phyloP scores from a whole-genome alignment of 2,329 filamentous ascomycete species.

The Neocucurbitaria cava region DNA sequence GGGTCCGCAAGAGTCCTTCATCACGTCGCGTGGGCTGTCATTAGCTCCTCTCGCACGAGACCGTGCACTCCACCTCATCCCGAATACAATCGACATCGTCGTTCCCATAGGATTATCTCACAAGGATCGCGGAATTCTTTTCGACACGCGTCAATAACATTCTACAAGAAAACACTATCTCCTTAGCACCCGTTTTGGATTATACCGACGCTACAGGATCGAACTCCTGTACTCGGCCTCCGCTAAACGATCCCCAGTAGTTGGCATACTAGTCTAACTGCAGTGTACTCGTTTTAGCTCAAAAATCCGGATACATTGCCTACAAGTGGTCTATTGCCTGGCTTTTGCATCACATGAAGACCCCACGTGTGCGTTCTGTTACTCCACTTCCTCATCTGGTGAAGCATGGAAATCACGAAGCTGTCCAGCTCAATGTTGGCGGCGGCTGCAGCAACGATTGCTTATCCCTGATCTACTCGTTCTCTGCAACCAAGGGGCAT shows the following conservation, averaged over 20 bases:
- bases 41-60: background rate
- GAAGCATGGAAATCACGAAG: conserved; percentile 55
- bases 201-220: conserved; percentile 7
- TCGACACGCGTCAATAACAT: background rate
- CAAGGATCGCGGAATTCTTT: background rate
- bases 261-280: conserved; percentile 31
- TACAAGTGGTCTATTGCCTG: conserved; percentile 49
- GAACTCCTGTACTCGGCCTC: conserved; percentile 31
- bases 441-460: conserved; percentile 51
- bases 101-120: background rate
- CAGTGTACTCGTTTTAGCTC: conserved; percentile 35
- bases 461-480: conserved; percentile 50
- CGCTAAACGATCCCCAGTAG: conserved; percentile 27
- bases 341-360: conserved; percentile 55
- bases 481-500: too few species aligned
- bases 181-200: background rate
- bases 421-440: conserved; percentile 46
- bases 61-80: background rate
- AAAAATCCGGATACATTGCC: conserved; percentile 33
- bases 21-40: background rate
- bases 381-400: conserved; percentile 38
- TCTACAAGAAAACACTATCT: background rate
- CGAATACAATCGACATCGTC: background rate
- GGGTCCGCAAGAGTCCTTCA: background rate
- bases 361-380: conserved; percentile 42